Percentiles rank a stretch among this genome's conserved stretches.
phyloP scores from a whole-genome alignment of 176 grass and related monocot genomes.

The Carex pumila region DNA sequence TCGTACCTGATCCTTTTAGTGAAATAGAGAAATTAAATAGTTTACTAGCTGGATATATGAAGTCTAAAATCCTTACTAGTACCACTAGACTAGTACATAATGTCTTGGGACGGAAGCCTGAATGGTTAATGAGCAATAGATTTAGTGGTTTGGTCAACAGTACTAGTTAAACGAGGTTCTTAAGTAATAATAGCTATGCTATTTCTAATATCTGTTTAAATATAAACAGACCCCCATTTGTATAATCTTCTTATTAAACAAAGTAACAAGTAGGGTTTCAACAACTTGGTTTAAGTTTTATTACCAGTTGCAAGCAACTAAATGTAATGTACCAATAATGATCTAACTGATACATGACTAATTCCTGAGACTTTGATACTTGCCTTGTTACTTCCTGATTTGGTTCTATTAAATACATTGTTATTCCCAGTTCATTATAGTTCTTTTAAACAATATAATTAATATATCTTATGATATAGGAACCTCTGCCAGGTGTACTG shows the following conservation, averaged over 20 bases:
- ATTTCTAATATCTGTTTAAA: no score
- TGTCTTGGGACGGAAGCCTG: background rate
- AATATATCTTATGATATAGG: constrained; percentile 9
- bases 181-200: no score
- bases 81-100: background rate
- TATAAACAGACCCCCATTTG: no score
- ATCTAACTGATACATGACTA: background rate
- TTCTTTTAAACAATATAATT: background rate
- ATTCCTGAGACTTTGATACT: background rate
- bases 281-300: no score
- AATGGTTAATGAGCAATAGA: background rate
- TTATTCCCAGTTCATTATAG: background rate
- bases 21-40: background rate
- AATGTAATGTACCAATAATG: no score
- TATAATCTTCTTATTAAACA: no score
- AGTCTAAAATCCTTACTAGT: background rate
- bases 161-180: no score
- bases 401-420: background rate
- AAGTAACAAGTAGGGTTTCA: no score
- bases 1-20: background rate
- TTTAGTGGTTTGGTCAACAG: no score
- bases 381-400: background rate
- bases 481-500: constrained; percentile 57
- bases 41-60: background rate
- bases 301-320: no score